phyloP scores from a whole-genome alignment of 176 grass and related monocot genomes.

The Musa beccarii region DNA sequence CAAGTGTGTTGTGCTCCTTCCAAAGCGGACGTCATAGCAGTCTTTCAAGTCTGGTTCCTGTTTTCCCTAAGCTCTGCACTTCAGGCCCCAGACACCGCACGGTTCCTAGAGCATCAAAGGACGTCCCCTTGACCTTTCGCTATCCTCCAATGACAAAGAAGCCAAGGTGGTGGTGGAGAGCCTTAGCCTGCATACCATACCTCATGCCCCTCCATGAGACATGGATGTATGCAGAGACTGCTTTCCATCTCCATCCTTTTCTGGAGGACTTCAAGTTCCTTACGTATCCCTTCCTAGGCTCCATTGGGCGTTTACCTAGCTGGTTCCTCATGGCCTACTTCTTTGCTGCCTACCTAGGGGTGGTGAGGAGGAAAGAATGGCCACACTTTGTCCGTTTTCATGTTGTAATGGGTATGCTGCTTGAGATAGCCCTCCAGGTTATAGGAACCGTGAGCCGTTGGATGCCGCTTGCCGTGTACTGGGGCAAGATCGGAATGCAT shows the following conservation, averaged over 20 bases:
- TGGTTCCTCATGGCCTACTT: constrained; percentile 32
- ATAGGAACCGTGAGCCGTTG: constrained; percentile 19
- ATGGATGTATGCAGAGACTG: constrained; percentile 37
- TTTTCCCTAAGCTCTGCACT: not conserved
- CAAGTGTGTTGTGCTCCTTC: not conserved
- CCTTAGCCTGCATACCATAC: constrained; percentile 29
- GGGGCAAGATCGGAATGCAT: constrained; percentile 35
- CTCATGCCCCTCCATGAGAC: constrained; percentile 34
- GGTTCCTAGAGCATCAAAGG: constrained; percentile 24
- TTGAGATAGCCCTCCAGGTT: constrained; percentile 35
- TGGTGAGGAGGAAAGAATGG: constrained; percentile 32
- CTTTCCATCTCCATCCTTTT: constrained; percentile 29
- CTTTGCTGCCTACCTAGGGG: constrained; percentile 25
- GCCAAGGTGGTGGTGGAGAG: constrained; percentile 32
- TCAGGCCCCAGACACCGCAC: not conserved
- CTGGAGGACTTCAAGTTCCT: constrained; percentile 27
- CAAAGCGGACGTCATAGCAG: not conserved
- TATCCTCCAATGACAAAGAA: constrained; percentile 29
- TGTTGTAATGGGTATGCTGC: constrained; percentile 35
- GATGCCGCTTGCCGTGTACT: constrained; percentile 27
- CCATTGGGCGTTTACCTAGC: constrained; percentile 19
- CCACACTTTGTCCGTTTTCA: constrained; percentile 32
- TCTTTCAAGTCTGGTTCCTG: not conserved
- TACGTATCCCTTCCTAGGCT: constrained; percentile 20
- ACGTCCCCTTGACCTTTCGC: constrained; percentile 21